Base-by-base conservation (phyloP, 2,329 filamentous ascomycete species). In the Claviceps africana region DNA sequence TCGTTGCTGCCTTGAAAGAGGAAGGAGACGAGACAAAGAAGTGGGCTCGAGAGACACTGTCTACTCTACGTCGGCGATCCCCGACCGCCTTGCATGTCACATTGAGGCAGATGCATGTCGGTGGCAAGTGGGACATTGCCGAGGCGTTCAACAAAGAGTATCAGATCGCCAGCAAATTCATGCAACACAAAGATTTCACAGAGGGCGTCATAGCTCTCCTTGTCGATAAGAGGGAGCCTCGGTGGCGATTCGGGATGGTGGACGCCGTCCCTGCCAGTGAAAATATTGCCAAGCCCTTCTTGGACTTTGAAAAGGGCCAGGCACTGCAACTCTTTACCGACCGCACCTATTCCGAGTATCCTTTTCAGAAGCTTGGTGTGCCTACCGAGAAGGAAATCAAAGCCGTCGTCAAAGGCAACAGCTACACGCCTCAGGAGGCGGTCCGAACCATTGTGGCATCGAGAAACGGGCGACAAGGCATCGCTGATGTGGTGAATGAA, bases 101-200 rank as follows among this genome's bases (percentile, higher is more conserved):
- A 2, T 77, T 95, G 52, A 77, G 81, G 59, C 88, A 95, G 72
- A 85, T 97, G 80, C 84, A 82, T 58, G 69, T 86, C 48, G 88
- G 87, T 55, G 70, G 72, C 59, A 64, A 73, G 35, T 97, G 93
- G 93, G 76, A 77, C 57, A 95, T 98, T 61, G 72, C 78, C 17
- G 79, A 95, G 69, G 83, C 91, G 1, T 98, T 97, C 75, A 75
- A 83, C 64, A 82, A 82, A 56, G 93, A 98, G 72, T 79, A 93
- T 69, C 77, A 85, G 63, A 88, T 98, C 54, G 89, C 91, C 2
- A 73, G 77, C 54, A 79, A 82, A 57, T 97, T 98, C 73, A 97
- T 98, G 91, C 76, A 77, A 53, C 85, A 93, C 65, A 85, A 81
- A 4, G 93, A 98, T 68, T 98, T 98, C 63, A 82, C 82, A 44